A percentile compares a stretch with the other conserved stretches of the same genome.
Conservation (phyloP, 2,329 filamentous ascomycete genomes). For the Colletotrichum shisoi region DNA sequence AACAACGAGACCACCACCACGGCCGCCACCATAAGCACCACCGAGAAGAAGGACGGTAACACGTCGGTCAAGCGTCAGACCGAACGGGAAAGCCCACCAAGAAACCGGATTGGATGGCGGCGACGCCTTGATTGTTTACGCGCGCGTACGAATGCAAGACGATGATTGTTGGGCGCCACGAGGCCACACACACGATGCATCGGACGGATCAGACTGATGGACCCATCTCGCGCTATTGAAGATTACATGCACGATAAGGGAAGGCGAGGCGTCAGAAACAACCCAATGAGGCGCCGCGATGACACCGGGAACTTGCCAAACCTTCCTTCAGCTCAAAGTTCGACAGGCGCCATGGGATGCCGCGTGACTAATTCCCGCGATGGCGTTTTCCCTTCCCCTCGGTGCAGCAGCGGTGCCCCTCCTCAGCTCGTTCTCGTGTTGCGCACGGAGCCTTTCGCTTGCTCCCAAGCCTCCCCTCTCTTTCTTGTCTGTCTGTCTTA, state of each 20-base stretch:
- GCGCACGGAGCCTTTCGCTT: constrained; percentile 23
- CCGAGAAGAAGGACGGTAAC: not conserved
- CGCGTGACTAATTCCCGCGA: constrained; percentile 32
- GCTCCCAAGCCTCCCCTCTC: not conserved
- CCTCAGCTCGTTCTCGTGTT: not conserved
- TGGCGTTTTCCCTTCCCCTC: constrained; percentile 26
- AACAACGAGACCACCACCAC: not conserved
- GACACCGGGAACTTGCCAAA: constrained; percentile 17
- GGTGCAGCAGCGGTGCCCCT: constrained; percentile 26
- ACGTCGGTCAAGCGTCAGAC: constrained; percentile 25
- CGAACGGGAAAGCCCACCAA: constrained; percentile 5
- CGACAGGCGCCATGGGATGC: constrained; percentile 13
- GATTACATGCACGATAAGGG: constrained; percentile 34
- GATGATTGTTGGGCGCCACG: constrained; percentile 17
- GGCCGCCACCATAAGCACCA: not conserved
- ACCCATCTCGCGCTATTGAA: constrained; percentile 27
- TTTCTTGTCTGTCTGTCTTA: not conserved
- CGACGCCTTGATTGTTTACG: constrained; percentile 32
- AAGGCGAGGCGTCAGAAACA: constrained; percentile 23
- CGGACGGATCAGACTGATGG: constrained; percentile 25
- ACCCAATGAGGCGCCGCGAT: constrained; percentile 31
- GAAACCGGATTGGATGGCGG: constrained; percentile 28
- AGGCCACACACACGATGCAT: constrained; percentile 9
- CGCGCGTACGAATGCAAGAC: constrained; percentile 23
- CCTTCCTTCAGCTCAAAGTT: constrained; percentile 29